Evolutionary conservation across 805 yeast species (phyloP).

Genomic region (Barnettozyma siamensis): DNA sequence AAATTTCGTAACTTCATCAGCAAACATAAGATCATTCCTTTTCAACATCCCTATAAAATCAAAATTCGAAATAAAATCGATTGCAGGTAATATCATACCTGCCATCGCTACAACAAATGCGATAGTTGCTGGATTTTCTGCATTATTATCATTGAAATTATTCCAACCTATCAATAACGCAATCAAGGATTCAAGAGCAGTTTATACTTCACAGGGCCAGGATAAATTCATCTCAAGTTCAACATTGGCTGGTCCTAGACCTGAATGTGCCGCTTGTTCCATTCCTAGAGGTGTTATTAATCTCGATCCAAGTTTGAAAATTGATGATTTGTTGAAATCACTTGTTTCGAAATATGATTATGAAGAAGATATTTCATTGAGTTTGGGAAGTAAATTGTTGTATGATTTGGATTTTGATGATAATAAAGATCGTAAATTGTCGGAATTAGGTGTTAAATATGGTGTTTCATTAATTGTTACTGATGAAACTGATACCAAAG

Average conservation of each 20-base stretch:
- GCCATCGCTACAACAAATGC: slow-evolving; percentile 99
- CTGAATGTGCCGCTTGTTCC: slow-evolving; percentile 64
- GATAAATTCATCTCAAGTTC: slow-evolving; percentile 66
- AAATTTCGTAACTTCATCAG: slow-evolving; percentile 79
- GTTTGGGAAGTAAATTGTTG: slow-evolving; percentile 52
- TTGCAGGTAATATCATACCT: slow-evolving; percentile 97
- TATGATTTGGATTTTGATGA: slow-evolving; percentile 90
- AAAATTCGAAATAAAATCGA: slow-evolving; percentile 84
- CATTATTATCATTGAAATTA: slow-evolving; percentile 61
- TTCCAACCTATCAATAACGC: slow-evolving; percentile 29
- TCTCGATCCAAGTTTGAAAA: slow-evolving; percentile 31
- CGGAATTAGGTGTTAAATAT: slow-evolving; percentile 45
- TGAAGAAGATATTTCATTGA: slow-evolving; percentile 48
- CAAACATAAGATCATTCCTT: slow-evolving; percentile 67
- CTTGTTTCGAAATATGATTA: slow-evolving; percentile 48
- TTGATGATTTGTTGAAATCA: slow-evolving; percentile 47
- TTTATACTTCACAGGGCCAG: slow-evolving; percentile 47
- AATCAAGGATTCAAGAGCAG: slow-evolving; percentile 36
- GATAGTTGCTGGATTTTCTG: slow-evolving; percentile 84
- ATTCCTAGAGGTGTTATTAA: slow-evolving; percentile 47
- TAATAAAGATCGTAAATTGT: slow-evolving; percentile 44
- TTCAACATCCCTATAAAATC: slow-evolving; percentile 68
- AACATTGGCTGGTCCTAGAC: slow-evolving; percentile 53
- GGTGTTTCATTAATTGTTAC: slow-evolving; percentile 67
- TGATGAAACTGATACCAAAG: slow-evolving; percentile 71